Evolutionary conservation across 2,329 filamentous ascomycete genomes (phyloP).

Genomic region (Alternaria consortialis): DNA sequence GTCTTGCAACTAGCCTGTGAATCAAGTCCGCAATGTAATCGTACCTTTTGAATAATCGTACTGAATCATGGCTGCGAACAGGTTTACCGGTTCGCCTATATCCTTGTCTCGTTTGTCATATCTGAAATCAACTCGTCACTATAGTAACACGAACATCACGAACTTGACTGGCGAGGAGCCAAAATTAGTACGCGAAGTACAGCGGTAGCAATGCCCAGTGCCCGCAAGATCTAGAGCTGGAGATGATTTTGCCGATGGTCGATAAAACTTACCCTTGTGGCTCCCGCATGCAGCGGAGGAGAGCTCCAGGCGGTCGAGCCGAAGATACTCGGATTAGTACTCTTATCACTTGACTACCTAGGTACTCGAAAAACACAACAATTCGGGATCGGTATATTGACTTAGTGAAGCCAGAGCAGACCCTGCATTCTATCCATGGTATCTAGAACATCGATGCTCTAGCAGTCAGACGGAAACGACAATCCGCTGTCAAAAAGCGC

Average conservation of each 20-base stretch:
- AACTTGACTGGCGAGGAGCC: slow-evolving; percentile 11
- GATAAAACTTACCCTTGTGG: neutral
- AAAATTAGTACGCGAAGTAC: slow-evolving; percentile 13
- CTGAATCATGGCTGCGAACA: slow-evolving; percentile 22
- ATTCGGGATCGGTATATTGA: neutral
- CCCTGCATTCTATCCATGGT: slow-evolving; percentile 13
- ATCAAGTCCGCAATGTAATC: slow-evolving; percentile 24
- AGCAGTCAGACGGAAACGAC: slow-evolving; percentile 12
- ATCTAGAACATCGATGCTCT: slow-evolving; percentile 1
- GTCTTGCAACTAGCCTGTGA: neutral
- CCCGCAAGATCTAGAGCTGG: neutral
- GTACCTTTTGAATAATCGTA: slow-evolving; percentile 8
- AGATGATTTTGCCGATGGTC: neutral
- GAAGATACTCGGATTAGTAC: neutral
- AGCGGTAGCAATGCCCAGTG: slow-evolving; percentile 6
- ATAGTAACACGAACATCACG: slow-evolving; percentile 15
- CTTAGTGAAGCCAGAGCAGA: neutral
- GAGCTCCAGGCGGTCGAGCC: neutral
- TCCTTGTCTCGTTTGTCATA: slow-evolving; percentile 25
- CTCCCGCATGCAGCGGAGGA: neutral
- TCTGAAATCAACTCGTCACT: slow-evolving; percentile 14
- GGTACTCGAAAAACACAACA: neutral
- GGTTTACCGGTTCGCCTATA: slow-evolving; percentile 10
- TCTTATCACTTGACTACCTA: neutral
- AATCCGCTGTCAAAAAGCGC: slow-evolving; percentile 26